These are phyloP conservation scores for Podospora pseudocomata DNA, from an alignment of 495 filamentous ascomycete species.

Conservation along the genomic window DNA sequence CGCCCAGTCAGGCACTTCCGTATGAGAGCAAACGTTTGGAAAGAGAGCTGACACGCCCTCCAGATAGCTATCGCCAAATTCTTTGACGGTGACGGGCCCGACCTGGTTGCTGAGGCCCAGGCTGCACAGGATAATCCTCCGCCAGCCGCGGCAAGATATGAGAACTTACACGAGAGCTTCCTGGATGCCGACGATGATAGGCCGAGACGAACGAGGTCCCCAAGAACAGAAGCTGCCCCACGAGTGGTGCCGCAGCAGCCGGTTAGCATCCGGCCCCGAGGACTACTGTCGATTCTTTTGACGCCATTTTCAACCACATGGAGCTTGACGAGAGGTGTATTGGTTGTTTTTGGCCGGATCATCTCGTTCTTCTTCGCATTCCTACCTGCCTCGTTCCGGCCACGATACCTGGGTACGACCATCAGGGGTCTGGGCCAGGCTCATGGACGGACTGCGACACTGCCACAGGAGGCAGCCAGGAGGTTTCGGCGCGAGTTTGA, in stretches of 20 bases:
- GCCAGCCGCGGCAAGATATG: slow-evolving; percentile 55
- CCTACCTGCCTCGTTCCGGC: slow-evolving; percentile 45
- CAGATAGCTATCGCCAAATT: slow-evolving; percentile 95
- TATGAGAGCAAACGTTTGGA: background rate
- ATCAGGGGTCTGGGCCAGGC: slow-evolving; percentile 59
- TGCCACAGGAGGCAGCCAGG: slow-evolving; percentile 81
- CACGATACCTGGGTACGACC: slow-evolving; percentile 58
- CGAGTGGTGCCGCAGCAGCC: slow-evolving; percentile 74
- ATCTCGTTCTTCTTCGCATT: slow-evolving; percentile 72
- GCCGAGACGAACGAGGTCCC: slow-evolving; percentile 31
- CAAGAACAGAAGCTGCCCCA: slow-evolving; percentile 61
- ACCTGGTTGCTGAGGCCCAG: slow-evolving; percentile 73
- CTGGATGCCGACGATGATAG: slow-evolving; percentile 29
- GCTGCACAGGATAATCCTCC: slow-evolving; percentile 58
- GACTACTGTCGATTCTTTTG: slow-evolving; percentile 72
- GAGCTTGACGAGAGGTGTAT: slow-evolving; percentile 22
- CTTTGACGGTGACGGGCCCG: slow-evolving; percentile 90
- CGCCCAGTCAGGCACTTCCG: background rate
- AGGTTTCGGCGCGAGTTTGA: slow-evolving; percentile 89
- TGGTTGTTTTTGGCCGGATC: slow-evolving; percentile 54
- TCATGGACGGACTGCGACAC: slow-evolving; percentile 66
- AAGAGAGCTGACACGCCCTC: background rate
- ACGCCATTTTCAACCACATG: slow-evolving; percentile 70
- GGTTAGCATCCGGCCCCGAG: slow-evolving; percentile 61
- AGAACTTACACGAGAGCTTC: slow-evolving; percentile 64